These are phyloP conservation scores for Ophiorrhiza pumila DNA, from an alignment of 257 asterid species.

Conservation along the genomic window DNA sequence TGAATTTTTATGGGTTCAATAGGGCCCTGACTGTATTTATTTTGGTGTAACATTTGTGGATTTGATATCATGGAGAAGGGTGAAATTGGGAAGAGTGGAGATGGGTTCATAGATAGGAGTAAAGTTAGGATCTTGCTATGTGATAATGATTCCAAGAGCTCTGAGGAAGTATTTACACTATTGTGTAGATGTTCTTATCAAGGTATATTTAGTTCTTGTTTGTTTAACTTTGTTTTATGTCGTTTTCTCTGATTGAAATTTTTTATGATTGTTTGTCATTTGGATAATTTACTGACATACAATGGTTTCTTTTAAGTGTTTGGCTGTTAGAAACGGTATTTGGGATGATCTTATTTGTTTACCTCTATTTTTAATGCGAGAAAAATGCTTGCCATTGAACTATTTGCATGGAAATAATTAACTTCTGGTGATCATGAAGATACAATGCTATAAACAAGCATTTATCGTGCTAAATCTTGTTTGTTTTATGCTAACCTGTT, in stretches of 20 bases:
- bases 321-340: no score
- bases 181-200: constrained; percentile 84
- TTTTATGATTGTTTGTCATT: not conserved
- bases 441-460: no score
- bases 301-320: no score
- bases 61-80: constrained; percentile 42
- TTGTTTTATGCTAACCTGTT: no score
- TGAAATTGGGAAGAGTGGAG: constrained; percentile 58
- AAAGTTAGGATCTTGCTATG: constrained; percentile 86
- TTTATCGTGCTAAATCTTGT: no score
- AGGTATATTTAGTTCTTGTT: constrained; percentile 40
- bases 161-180: constrained; percentile 66
- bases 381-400: no score
- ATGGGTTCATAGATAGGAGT: constrained; percentile 89
- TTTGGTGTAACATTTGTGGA: not conserved
- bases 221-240: constrained; percentile 12
- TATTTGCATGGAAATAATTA: no score
- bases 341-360: no score
- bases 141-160: constrained; percentile 74
- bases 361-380: no score
- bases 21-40: not conserved
- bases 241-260: constrained; percentile 1
- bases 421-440: no score
- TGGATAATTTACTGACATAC: not conserved
- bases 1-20: constrained; percentile 21